A percentile compares a stretch with the other conserved stretches of the same genome.
Evolutionary conservation across 2,329 filamentous ascomycete genomes (phyloP).

Genomic region (Coleophoma eucalyptorum): DNA sequence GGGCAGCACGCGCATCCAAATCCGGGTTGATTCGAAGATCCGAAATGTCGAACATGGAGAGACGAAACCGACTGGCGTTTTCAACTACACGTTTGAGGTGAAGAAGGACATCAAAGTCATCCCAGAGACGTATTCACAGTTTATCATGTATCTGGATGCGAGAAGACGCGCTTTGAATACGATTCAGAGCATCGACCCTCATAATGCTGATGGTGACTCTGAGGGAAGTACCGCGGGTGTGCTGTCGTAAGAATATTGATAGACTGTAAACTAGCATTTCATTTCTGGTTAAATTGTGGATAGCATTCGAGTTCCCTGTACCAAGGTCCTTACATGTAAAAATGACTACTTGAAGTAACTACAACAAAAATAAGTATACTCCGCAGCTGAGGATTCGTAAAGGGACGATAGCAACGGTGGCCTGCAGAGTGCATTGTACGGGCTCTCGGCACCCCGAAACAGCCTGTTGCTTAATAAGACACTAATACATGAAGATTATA

Average conservation of each 20-base stretch:
- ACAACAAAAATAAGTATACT: too few relatives aligned
- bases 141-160: constrained; percentile 34
- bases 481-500: too few relatives aligned
- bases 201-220: background rate
- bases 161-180: constrained; percentile 25
- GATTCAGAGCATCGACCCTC: background rate
- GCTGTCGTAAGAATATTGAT: background rate
- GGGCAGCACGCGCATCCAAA: constrained; percentile 58
- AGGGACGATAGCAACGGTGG: too few relatives aligned
- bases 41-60: constrained; percentile 65
- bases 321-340: too few relatives aligned
- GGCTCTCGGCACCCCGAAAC: too few relatives aligned
- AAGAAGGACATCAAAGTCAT: constrained; percentile 62
- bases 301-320: too few relatives aligned
- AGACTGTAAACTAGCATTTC: too few relatives aligned
- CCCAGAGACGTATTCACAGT: constrained; percentile 40
- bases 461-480: too few relatives aligned
- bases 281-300: too few relatives aligned
- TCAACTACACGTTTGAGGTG: constrained; percentile 70
- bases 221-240: background rate
- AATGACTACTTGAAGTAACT: too few relatives aligned
- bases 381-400: too few relatives aligned
- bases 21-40: constrained; percentile 66
- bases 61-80: constrained; percentile 65
- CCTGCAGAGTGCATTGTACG: too few relatives aligned